Evolutionary conservation across 176 grass and related monocot species (phyloP).

Genomic region (Otatea glauca): DNA sequence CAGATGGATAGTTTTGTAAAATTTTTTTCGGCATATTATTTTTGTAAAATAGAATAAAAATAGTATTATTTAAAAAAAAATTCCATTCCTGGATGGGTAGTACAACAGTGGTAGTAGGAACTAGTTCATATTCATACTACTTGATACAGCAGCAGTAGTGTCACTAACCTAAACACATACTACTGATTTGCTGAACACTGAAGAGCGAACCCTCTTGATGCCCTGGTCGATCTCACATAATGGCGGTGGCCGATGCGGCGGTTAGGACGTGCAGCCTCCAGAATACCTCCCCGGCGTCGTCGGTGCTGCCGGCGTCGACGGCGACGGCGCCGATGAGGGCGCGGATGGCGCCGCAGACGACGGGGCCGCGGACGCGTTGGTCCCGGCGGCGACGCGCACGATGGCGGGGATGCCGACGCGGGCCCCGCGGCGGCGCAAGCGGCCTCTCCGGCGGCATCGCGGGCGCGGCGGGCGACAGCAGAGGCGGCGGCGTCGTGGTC

Average conservation of each 20-base stretch:
- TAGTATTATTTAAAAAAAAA: too few relatives aligned
- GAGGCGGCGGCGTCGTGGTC: slow-evolving; percentile 49
- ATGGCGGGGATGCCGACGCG: slow-evolving; percentile 44
- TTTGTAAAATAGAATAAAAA: too few relatives aligned
- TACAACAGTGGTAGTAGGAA: neutral
- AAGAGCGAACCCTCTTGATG: neutral
- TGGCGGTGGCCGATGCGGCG: neutral
- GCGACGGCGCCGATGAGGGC: slow-evolving; percentile 65
- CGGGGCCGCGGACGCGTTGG: slow-evolving; percentile 45
- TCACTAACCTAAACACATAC: neutral
- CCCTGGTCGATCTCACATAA: neutral
- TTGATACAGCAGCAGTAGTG: neutral
- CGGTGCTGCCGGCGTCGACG: slow-evolving; percentile 51
- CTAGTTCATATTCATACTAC: neutral
- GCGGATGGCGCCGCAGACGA: slow-evolving; percentile 61
- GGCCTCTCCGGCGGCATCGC: slow-evolving; percentile 25
- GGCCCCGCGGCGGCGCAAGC: slow-evolving; percentile 42
- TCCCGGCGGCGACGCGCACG: slow-evolving; percentile 55
- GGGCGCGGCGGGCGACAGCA: slow-evolving; percentile 38
- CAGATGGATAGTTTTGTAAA: too few relatives aligned
- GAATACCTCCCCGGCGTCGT: slow-evolving; percentile 61
- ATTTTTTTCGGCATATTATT: too few relatives aligned
- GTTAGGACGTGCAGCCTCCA: slow-evolving; percentile 37
- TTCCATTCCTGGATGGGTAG: neutral
- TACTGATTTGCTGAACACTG: neutral